Percentiles rank a stretch among this genome's conserved stretches.
phyloP scores from a whole-genome alignment of 2,329 filamentous ascomycete species.

The Colletotrichum sp. region DNA sequence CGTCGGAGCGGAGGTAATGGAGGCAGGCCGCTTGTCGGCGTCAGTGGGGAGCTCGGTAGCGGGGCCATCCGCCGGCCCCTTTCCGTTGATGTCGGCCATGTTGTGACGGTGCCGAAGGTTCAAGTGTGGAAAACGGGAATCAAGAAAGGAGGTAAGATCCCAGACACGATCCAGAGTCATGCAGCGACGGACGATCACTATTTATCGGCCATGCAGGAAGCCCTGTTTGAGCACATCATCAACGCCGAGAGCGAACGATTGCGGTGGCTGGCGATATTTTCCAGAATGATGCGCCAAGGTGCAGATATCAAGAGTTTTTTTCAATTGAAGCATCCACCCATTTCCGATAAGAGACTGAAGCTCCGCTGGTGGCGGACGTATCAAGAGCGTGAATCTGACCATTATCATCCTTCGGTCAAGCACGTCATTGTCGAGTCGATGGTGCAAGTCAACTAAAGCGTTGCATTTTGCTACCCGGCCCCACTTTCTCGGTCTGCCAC shows the following conservation, averaged over 20 bases:
- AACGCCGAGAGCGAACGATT: neutral
- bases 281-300: neutral
- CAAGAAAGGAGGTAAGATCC: neutral
- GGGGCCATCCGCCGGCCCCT: neutral
- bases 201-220: neutral
- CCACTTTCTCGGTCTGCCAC: neutral
- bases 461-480: neutral
- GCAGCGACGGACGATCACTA: neutral
- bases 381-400: neutral
- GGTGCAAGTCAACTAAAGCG: neutral
- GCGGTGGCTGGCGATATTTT: neutral
- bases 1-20: neutral
- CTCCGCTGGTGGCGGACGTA: neutral
- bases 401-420: neutral
- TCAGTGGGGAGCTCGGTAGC: neutral
- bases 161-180: neutral
- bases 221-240: neutral
- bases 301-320: neutral
- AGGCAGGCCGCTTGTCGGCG: neutral
- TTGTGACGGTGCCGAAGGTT: neutral
- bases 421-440: conserved; percentile 4
- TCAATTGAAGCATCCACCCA: neutral
- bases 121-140: neutral
- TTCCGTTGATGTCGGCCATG: neutral
- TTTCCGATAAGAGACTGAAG: neutral